A percentile compares a stretch with the other conserved stretches of the same genome.
Evolutionary conservation across 148 eudicot genomes (phyloP).

Genomic region (Nepenthes mirabilis): DNA sequence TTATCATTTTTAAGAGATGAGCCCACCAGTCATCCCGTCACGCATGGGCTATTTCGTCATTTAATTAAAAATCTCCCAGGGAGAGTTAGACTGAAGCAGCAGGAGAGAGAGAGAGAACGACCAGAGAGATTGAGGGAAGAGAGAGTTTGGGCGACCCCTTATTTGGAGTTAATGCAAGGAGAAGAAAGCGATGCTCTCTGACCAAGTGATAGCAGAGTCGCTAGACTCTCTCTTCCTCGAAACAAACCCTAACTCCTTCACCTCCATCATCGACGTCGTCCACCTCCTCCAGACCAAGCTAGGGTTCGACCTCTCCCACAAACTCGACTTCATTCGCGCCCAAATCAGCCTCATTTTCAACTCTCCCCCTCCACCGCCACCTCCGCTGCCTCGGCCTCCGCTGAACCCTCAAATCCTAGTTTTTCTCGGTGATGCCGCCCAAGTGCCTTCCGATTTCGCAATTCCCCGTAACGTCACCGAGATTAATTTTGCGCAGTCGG

Average conservation of each 20-base stretch:
- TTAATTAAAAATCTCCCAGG: not conserved
- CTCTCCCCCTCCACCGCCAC: not conserved
- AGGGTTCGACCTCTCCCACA: not conserved
- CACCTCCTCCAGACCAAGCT: not conserved
- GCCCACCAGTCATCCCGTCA: no score
- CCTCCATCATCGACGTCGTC: not conserved
- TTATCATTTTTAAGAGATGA: no score
- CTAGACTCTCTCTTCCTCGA: not conserved
- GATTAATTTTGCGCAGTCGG: no score
- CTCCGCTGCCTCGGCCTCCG: not conserved
- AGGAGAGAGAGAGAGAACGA: conserved; percentile 6
- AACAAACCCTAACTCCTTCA: not conserved
- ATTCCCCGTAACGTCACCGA: no score
- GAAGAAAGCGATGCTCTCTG: not conserved
- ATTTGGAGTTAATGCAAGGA: not conserved
- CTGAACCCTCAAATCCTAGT: not conserved
- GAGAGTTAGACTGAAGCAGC: not conserved
- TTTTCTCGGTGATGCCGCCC: not conserved
- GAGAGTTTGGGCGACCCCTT: conserved; percentile 1
- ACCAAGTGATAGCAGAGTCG: not conserved
- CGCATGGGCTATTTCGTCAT: conserved; percentile 1
- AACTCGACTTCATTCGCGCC: not conserved
- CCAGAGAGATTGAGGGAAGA: conserved; percentile 4
- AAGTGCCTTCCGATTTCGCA: not conserved
- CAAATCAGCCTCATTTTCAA: not conserved